These are phyloP conservation scores for Xylariaceae sp. DNA, from an alignment of 2,329 filamentous ascomycete genomes.

Conservation along the genomic window DNA sequence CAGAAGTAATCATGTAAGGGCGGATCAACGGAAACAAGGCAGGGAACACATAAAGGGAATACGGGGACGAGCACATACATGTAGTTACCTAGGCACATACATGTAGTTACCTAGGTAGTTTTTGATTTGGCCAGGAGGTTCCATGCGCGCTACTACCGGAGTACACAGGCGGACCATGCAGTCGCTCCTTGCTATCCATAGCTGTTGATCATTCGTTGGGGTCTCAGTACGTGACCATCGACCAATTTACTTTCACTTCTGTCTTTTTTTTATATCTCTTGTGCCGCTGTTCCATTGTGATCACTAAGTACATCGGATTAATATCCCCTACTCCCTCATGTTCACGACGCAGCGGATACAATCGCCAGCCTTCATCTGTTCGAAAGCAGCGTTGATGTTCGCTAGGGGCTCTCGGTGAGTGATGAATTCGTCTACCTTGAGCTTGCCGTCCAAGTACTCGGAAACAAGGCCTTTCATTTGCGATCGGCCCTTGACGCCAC, in stretches of 20 bases:
- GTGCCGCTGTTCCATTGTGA: neutral
- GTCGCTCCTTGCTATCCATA: too few species aligned
- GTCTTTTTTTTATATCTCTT: neutral
- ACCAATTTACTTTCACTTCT: neutral
- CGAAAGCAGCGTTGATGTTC: conserved; percentile 85
- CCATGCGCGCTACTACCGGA: too few species aligned
- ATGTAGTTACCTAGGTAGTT: too few species aligned
- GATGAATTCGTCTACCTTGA: conserved; percentile 99
- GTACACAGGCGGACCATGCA: too few species aligned
- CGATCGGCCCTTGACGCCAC: conserved; percentile 93
- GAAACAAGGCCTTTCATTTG: conserved; percentile 82
- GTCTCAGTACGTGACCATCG: neutral
- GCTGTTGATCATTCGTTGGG: too few species aligned
- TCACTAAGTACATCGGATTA: neutral
- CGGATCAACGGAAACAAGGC: too few species aligned
- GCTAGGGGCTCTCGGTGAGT: conserved; percentile 82
- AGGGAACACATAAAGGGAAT: too few species aligned
- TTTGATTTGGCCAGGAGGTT: too few species aligned
- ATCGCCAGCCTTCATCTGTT: conserved; percentile 91
- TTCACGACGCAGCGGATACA: conserved; percentile 93
- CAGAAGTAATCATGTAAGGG: too few species aligned
- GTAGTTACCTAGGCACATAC: too few species aligned
- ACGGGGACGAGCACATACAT: too few species aligned
- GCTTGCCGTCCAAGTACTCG: conserved; percentile 81
- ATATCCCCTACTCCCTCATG: conserved; percentile 38